These are phyloP conservation scores for Crithidia sp. DNA, from an alignment of 208 protist genomes.

Conservation along the genomic window DNA sequence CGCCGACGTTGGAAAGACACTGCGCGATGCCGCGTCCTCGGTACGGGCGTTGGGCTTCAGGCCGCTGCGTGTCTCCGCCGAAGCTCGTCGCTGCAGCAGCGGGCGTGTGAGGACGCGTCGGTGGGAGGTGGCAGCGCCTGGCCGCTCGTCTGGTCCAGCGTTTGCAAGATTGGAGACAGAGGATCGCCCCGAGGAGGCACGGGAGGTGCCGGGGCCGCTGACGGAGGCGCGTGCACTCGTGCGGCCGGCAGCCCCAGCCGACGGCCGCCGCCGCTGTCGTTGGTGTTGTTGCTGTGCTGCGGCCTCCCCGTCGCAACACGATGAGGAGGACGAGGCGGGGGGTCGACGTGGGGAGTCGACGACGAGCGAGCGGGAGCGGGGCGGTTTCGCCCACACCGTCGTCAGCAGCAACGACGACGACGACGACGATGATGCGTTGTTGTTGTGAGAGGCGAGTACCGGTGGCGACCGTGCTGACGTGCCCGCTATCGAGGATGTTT, in stretches of 20 bases:
- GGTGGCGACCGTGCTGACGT: neutral
- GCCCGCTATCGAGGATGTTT: neutral
- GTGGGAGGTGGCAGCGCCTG: no score
- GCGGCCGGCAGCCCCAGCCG: no score
- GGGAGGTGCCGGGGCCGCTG: no score
- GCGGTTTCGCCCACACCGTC: neutral
- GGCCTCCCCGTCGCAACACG: neutral
- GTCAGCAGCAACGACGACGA: no score
- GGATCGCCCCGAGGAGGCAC: no score
- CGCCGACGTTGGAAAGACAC: neutral
- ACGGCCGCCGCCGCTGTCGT: neutral
- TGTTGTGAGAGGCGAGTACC: constrained; percentile 1
- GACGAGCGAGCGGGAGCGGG: neutral
- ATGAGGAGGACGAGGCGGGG: neutral
- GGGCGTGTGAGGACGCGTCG: neutral
- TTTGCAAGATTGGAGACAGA: no score
- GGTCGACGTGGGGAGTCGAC: neutral
- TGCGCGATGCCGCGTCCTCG: neutral
- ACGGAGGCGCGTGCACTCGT: no score
- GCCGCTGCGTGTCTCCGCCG: neutral
- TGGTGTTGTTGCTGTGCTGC: neutral
- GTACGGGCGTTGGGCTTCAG: neutral
- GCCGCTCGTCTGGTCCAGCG: no score
- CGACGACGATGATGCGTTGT: no score
- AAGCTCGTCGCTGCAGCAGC: neutral